Conservation (phyloP, 768 basidiomycete genomes). For the Amyloporia xantha region DNA sequence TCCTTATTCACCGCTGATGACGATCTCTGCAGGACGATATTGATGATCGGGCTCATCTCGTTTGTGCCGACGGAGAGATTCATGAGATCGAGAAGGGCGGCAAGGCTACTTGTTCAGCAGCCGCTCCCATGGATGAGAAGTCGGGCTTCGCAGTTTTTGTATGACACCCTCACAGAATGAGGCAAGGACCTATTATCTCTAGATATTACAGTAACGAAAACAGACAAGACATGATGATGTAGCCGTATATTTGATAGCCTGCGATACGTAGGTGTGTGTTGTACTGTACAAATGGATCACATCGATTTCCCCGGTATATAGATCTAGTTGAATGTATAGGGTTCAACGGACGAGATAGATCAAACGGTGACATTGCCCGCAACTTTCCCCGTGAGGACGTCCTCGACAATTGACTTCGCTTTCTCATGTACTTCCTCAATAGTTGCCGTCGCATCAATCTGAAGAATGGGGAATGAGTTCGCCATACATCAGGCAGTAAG, state of each 20-base stretch:
- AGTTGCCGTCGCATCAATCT: conserved; percentile 65
- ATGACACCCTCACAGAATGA: conserved; percentile 12
- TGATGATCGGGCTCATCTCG: conserved; percentile 57
- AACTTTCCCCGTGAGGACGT: conserved; percentile 33
- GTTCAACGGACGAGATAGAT: not conserved
- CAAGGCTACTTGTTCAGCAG: conserved; percentile 43
- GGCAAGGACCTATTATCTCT: not conserved
- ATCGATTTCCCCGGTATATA: conserved; percentile 1
- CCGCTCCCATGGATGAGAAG: conserved; percentile 25
- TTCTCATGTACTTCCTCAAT: conserved; percentile 67
- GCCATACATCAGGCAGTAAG: not conserved
- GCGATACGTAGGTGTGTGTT: not conserved
- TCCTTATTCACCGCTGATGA: not conserved
- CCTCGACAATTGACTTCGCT: conserved; percentile 47
- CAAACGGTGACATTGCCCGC: conserved; percentile 20
- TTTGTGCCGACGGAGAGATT: conserved; percentile 80
- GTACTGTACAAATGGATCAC: not conserved
- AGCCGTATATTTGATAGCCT: not conserved
- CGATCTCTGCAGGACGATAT: conserved; percentile 39
- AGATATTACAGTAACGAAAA: not conserved
- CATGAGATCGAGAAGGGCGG: conserved; percentile 56
- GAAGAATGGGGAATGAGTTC: not conserved
- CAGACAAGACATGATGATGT: not conserved
- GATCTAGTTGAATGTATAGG: not conserved
- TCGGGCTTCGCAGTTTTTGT: conserved; percentile 43